phyloP scores from a whole-genome alignment of 2,329 filamentous ascomycete genomes.

The Diaporthe humulicola region DNA sequence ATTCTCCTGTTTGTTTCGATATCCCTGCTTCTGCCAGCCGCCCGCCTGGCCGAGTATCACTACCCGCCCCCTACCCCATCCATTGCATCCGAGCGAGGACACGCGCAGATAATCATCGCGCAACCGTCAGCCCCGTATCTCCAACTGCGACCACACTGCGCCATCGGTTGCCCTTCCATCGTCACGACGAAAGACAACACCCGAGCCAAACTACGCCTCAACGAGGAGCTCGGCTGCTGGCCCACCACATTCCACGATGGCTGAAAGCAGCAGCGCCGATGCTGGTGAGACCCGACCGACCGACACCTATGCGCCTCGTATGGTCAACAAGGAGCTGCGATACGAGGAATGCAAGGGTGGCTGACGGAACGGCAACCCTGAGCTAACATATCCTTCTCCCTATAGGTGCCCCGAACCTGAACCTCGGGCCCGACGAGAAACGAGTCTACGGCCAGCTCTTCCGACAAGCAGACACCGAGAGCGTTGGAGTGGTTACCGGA shows the following conservation, averaged over 20 bases:
- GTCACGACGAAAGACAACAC: background rate
- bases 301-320: background rate
- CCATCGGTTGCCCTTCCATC: background rate
- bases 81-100: constrained; percentile 9
- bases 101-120: constrained; percentile 7
- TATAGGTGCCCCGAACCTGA: constrained; percentile 76
- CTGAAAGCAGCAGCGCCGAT: constrained; percentile 40
- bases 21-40: background rate
- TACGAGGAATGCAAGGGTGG: background rate
- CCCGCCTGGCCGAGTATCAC: background rate
- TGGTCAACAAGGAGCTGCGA: background rate
- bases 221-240: constrained; percentile 4
- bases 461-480: constrained; percentile 90
- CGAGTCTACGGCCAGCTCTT: constrained; percentile 94
- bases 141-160: constrained; percentile 7
- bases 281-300: constrained; percentile 29
- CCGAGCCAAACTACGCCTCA: background rate
- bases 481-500: constrained; percentile 92
- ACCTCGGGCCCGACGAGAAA: constrained; percentile 92
- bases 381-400: constrained; percentile 32
- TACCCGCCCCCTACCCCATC: background rate
- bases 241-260: constrained; percentile 29
- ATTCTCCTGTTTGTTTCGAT: background rate
- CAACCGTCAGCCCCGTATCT: background rate
- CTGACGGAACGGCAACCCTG: background rate